Base-by-base conservation (phyloP, 73 alveolate species). In the Halteria grandinella region DNA sequence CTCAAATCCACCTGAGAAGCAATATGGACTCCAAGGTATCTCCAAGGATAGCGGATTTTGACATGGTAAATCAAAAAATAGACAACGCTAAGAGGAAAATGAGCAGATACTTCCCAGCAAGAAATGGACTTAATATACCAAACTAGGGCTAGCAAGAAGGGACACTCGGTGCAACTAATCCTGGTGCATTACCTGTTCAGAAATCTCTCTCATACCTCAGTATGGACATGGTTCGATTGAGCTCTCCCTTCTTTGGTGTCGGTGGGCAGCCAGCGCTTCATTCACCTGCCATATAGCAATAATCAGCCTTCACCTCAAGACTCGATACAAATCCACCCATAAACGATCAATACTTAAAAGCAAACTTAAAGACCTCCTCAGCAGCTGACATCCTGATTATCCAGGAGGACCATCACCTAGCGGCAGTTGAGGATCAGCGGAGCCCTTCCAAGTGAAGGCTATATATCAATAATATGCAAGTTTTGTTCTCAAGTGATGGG, bases 211-310 rank as follows among this genome's bases (percentile, higher is more conserved):
- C 39, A 41, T 15, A 41, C 50, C 29, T 66, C n/a, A 66, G 66
- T 66, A 43, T 66, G 6, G 80, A 66, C 32, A 47, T 66, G 34
- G 80, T 66, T 1, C 47, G 80, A 1, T 25, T 66, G 49, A 66
- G 69, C 15, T 66, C 80, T 1, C 80, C 80, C 18, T 66, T 66
- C 21, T 66, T 66, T 36, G 80, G 80, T 20, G 23, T 25, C 31
- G 18, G 10, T 39, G 10, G 50, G 10, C 7, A 43, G 12, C 43
- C 25, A 51, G n/a, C 32, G 1, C 43, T 27, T 8, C 37, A 47
- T 5, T 18, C 27, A 12, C 52, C 27, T 3, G 11, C 57, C 43
- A 5, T n/a, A 29, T n/a, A n/a, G n/a, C n/a, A n/a, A n/a, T n/a
- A n/a, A n/a, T n/a, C n/a, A n/a, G n/a, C n/a, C n/a, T n/a, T n/a